Percentiles rank a stretch among this genome's conserved stretches.
phyloP scores from a whole-genome alignment of 805 yeast genomes.

The Starmerella asiatica region DNA sequence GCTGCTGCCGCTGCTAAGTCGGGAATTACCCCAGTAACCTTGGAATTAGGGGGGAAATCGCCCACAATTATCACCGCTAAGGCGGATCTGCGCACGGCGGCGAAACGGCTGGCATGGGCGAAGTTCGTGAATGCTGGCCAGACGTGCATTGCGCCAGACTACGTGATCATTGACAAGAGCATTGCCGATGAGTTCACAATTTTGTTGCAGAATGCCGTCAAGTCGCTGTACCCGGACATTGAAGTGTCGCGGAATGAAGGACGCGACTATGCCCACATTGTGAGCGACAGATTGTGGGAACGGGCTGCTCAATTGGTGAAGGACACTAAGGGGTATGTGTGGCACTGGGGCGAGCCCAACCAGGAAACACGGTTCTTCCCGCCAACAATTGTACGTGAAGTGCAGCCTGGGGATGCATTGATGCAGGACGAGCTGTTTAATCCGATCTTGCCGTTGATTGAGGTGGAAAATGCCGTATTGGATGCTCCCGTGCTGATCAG shows the following conservation, averaged over 20 bases:
- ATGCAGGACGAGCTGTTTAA: conserved; percentile 76
- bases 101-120: conserved; percentile 65
- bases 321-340: conserved; percentile 18
- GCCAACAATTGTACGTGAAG: conserved; percentile 62
- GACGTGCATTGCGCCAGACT: conserved; percentile 83
- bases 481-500: conserved; percentile 25
- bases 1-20: conserved; percentile 73
- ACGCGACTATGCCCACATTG: conserved; percentile 44
- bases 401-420: conserved; percentile 49
- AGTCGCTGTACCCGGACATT: conserved; percentile 35
- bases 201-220: conserved; percentile 31
- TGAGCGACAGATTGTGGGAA: conserved; percentile 41
- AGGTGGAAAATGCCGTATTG: conserved; percentile 30
- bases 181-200: conserved; percentile 40
- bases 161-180: conserved; percentile 50
- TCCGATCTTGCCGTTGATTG: conserved; percentile 66
- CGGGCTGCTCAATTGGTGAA: conserved; percentile 34
- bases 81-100: conserved; percentile 30
- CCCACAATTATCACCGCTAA: conserved; percentile 59
- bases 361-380: conserved; percentile 38
- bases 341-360: conserved; percentile 26
- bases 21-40: conserved; percentile 54
- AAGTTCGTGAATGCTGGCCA: conserved; percentile 75
- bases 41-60: conserved; percentile 88
- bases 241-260: conserved; percentile 9